Evolutionary conservation across 1,284 basidiomycete species (phyloP), one percentile per base, ranked within the genome.

Genomic region (Tylopilus orsonianus): DNA sequence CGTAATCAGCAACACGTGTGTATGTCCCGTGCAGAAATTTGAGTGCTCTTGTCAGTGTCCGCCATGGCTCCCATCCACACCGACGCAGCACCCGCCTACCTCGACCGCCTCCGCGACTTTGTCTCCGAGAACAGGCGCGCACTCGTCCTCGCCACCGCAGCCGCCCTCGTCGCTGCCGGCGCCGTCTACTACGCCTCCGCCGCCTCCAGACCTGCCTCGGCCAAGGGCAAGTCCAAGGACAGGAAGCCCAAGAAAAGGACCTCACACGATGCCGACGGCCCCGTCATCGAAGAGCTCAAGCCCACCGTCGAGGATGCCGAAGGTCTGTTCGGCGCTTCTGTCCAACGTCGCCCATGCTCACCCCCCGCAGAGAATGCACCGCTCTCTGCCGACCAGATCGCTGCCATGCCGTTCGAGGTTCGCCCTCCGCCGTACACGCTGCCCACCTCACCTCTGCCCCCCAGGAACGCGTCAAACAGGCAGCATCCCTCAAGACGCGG

Each of bases 401-500:
- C 71, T 46, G 70, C 71, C 3, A 73, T 88, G 70, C 66, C 83
- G 2, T 66, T 65, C 35, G 80, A 82, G 74, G 84, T 85, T 2
- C 38, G 39, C 43, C 36, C 23, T 16, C 9, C 30, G 27, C 50
- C 22, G 24, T 29, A 20, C 5, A 19, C 42, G 13, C 37, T 8
- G 13, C 27, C 27, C 33, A 19, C 18, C 54, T 56, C 44, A 61
- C 51, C 36, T 46, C 14, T 43, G 23, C 55, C 23, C 16, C 52
- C 5, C 52, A 93, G 86, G 87, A 93, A 64, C 85, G 93, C 42
- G 75, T 81, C 53, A 77, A 80, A 56, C 73, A 86, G 34, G 95
- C 95, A 7, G 83, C 84, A 10, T 72, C 80, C 10, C 83, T 96
- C 66, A 99, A 99, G 71, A 79, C 85, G 29, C 81, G 84, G 62